Evolutionary conservation across 371 early-diverging fungal species (phyloP).

Genomic region (Syncephalastrum contaminatum): DNA sequence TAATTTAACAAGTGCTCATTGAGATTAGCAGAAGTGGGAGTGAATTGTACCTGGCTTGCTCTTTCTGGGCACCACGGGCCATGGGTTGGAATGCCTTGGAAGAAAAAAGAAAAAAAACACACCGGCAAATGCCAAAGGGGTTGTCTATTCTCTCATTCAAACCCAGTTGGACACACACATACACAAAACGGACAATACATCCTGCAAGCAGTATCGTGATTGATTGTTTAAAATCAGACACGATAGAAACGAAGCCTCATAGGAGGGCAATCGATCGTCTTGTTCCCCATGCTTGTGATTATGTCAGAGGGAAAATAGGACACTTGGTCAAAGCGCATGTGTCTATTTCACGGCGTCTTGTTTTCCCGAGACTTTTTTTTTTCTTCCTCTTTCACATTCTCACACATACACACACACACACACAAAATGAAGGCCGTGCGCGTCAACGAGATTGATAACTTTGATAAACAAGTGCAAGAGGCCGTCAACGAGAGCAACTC

Average conservation of each 20-base stretch:
- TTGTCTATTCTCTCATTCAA: no score
- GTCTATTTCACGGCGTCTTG: no score
- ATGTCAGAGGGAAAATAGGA: no score
- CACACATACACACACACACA: neutral
- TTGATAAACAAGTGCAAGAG: constrained; percentile 33
- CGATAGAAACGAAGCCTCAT: no score
- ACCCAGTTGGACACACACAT: no score
- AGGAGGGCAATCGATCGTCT: no score
- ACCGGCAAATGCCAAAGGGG: neutral
- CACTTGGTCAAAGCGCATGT: no score
- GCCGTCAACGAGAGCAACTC: constrained; percentile 26
- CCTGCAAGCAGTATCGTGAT: no score
- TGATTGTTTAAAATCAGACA: no score
- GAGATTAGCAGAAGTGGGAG: neutral
- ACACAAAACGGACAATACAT: no score
- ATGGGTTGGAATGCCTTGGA: constrained; percentile 19
- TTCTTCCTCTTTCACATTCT: constrained; percentile 6
- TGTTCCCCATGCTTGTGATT: no score
- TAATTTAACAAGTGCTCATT: neutral
- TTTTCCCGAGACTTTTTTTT: neutral
- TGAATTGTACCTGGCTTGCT: constrained; percentile 52
- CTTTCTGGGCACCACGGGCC: constrained; percentile 60
- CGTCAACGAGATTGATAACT: constrained; percentile 22
- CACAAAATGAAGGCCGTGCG: constrained; percentile 19
- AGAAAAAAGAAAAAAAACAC: constrained; percentile 11